These are phyloP conservation scores for Cladosporium colombiae DNA, from an alignment of 2,329 filamentous ascomycete species.

Conservation along the genomic window DNA sequence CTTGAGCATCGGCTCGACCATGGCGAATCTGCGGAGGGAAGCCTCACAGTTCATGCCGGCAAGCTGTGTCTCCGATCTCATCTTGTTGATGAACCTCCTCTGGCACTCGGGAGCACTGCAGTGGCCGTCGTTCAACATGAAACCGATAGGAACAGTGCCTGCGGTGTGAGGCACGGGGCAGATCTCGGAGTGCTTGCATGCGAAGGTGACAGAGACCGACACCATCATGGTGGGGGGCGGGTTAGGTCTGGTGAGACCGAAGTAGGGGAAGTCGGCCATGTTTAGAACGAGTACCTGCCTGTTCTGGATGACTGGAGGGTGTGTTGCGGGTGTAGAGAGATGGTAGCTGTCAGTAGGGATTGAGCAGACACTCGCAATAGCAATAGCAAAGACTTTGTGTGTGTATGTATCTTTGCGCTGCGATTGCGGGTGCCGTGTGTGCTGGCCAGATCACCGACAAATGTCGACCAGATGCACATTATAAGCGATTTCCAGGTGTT, in stretches of 20 bases:
- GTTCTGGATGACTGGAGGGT: not conserved
- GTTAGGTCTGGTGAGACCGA: too few relatives aligned
- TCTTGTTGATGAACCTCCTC: not conserved
- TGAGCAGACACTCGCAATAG: conserved; percentile 3
- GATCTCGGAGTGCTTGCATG: not conserved
- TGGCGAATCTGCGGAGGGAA: not conserved
- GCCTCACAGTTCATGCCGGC: conserved; percentile 6
- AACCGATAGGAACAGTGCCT: not conserved
- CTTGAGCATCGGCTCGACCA: not conserved
- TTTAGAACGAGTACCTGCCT: not conserved
- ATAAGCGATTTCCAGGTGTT: not conserved
- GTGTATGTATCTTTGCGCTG: not conserved
- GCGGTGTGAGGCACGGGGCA: not conserved
- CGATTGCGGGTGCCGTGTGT: conserved; percentile 6
- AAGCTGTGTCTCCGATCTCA: not conserved
- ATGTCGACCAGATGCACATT: not conserved
- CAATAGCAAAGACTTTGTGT: not conserved
- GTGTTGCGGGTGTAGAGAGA: not conserved
- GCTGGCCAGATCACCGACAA: conserved; percentile 3
- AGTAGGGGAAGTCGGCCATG: not conserved
- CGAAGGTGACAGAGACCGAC: not conserved
- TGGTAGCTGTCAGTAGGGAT: not conserved
- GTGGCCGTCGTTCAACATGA: not conserved
- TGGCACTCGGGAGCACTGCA: not conserved
- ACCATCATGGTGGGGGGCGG: not conserved